phyloP scores from a whole-genome alignment of 352 stramenopile genomes.

The Pythium biforme region DNA sequence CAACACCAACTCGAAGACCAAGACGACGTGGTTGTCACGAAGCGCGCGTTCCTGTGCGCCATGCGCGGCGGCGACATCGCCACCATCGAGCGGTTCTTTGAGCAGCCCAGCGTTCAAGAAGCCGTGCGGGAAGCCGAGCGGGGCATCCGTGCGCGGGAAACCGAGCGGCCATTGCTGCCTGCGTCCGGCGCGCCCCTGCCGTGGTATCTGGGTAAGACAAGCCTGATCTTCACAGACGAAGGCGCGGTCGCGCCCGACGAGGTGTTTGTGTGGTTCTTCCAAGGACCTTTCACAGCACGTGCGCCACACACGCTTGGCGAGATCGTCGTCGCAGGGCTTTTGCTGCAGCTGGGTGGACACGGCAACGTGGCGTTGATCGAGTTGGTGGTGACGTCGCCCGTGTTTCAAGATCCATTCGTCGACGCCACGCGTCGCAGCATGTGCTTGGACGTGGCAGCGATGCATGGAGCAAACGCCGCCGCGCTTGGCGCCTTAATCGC shows the following conservation, averaged over 20 bases:
- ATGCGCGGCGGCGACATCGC: background rate
- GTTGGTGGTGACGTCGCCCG: background rate
- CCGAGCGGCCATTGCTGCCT: background rate
- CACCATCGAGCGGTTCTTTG: constrained; percentile 1
- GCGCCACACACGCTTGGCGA: background rate
- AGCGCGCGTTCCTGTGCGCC: background rate
- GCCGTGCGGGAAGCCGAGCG: background rate
- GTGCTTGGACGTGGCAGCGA: background rate
- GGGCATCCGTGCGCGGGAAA: background rate
- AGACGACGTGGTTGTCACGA: background rate
- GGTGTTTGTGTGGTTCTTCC: background rate
- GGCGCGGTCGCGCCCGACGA: background rate
- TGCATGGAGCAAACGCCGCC: background rate
- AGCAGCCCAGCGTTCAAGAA: background rate
- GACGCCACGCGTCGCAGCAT: background rate
- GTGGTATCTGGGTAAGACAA: background rate
- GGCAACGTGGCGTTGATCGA: background rate
- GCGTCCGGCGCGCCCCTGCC: too few species aligned
- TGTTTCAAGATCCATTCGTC: background rate
- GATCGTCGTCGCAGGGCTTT: background rate
- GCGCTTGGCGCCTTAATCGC: background rate
- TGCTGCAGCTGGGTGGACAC: background rate
- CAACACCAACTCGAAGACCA: background rate
- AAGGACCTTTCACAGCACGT: background rate
- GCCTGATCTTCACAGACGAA: background rate